Evolutionary conservation across 164 flowering plant species (phyloP).

Genomic region (Santalum album): DNA sequence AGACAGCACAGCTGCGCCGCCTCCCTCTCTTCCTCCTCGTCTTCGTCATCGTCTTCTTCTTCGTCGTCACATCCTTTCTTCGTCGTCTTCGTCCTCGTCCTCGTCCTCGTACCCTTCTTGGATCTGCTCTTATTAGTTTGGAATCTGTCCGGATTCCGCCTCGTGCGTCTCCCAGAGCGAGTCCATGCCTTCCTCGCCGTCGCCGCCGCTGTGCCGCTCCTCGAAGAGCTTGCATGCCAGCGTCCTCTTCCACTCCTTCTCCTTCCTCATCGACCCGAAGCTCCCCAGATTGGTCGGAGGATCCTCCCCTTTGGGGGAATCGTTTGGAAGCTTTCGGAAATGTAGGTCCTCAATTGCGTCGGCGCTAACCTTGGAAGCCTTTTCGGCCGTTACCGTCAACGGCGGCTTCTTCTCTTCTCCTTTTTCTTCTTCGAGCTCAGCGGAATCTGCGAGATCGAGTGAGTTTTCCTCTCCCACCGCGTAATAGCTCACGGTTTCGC

Average conservation of each 20-base stretch:
- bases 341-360: no score
- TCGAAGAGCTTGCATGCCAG: slow-evolving; percentile 88
- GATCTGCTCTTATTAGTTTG: no score
- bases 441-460: no score
- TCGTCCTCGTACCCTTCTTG: slow-evolving; percentile 9
- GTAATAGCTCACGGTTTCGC: no score
- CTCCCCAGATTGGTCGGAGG: slow-evolving; percentile 20
- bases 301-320: not conserved
- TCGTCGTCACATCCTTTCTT: slow-evolving; percentile 21
- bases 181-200: slow-evolving; percentile 74
- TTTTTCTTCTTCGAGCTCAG: no score
- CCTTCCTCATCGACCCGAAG: slow-evolving; percentile 64
- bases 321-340: no score
- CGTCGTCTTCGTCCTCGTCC: slow-evolving; percentile 11
- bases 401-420: slow-evolving; percentile 1
- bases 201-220: slow-evolving; percentile 49
- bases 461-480: no score
- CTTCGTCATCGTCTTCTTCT: slow-evolving; percentile 23
- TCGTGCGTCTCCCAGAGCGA: slow-evolving; percentile 83
- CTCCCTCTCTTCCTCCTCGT: slow-evolving; percentile 19
- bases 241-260: slow-evolving; percentile 86
- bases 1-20: slow-evolving; percentile 58
- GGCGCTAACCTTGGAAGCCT: no score
- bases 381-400: not conserved
- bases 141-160: slow-evolving; percentile 15